Percentiles rank a stretch among this genome's conserved stretches.
Conservation (phyloP, 768 basidiomycete genomes). For the Leucocoprinus sp. region DNA sequence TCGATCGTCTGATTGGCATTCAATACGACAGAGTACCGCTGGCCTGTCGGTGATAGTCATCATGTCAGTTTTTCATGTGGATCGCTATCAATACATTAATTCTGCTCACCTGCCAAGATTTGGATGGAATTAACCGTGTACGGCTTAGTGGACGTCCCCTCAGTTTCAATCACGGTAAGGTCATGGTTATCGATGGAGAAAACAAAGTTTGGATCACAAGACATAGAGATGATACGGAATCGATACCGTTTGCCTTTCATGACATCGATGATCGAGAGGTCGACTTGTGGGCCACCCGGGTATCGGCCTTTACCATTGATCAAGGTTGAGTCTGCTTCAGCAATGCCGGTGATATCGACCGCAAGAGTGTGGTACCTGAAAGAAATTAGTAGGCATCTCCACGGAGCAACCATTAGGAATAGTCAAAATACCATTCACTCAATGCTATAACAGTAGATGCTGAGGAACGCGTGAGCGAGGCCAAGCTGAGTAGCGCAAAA, state of each 20-base stretch:
- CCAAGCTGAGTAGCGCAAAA: slow-evolving; percentile 11
- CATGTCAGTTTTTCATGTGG: too few relatives aligned
- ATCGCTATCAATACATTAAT: slow-evolving; percentile 1
- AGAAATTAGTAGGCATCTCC: neutral
- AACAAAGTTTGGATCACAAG: slow-evolving; percentile 25
- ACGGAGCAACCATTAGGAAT: neutral
- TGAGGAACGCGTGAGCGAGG: slow-evolving; percentile 21
- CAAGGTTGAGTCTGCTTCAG: slow-evolving; percentile 23
- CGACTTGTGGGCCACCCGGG: slow-evolving; percentile 21
- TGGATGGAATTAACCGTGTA: slow-evolving; percentile 24
- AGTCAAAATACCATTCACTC: slow-evolving; percentile 25
- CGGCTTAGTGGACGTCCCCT: slow-evolving; percentile 21
- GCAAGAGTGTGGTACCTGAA: slow-evolving; percentile 19
- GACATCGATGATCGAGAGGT: slow-evolving; percentile 28
- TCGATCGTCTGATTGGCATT: slow-evolving; percentile 26
- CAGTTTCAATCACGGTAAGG: slow-evolving; percentile 30
- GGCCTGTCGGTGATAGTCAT: slow-evolving; percentile 24
- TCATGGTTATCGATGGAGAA: slow-evolving; percentile 40
- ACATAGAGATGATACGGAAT: slow-evolving; percentile 19
- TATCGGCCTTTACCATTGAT: slow-evolving; percentile 34
- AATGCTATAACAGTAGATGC: slow-evolving; percentile 32
- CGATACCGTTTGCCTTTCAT: slow-evolving; percentile 24
- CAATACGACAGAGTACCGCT: slow-evolving; percentile 34
- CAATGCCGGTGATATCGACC: slow-evolving; percentile 14
- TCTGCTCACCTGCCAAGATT: slow-evolving; percentile 14